phyloP scores from a whole-genome alignment of 2,329 filamentous ascomycete species.

The Fusarium incarnatum region DNA sequence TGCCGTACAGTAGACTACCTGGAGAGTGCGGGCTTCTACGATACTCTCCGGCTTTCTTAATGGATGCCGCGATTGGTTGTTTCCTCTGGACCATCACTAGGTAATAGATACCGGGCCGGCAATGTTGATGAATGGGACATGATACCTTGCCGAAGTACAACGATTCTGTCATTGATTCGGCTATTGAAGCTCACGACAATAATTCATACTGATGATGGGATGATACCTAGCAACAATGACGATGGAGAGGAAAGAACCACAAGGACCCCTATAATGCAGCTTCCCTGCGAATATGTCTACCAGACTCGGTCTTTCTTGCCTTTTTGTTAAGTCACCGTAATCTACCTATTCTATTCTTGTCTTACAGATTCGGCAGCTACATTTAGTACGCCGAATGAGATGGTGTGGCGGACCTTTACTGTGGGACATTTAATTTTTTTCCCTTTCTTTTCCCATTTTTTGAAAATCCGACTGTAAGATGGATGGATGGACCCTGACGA shows the following conservation, averaged over 20 bases:
- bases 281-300: not conserved
- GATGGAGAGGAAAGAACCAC: not conserved
- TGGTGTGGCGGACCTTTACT: constrained; percentile 15
- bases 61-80: constrained; percentile 1
- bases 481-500: constrained; percentile 43
- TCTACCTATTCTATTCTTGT: not conserved
- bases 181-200: not conserved
- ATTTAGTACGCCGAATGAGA: constrained; percentile 1
- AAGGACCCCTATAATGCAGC: not conserved
- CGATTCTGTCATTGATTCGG: not conserved
- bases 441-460: not conserved
- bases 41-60: not conserved
- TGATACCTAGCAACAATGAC: not conserved
- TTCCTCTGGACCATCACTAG: not conserved
- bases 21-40: not conserved
- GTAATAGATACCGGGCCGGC: not conserved
- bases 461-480: constrained; percentile 13
- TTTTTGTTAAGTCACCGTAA: not conserved
- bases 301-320: not conserved
- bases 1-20: not conserved
- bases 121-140: not conserved
- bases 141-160: not conserved
- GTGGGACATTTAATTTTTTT: constrained; percentile 21
- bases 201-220: not conserved
- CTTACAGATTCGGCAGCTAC: constrained; percentile 8